Percentiles rank a stretch among this genome's conserved stretches.
phyloP scores from a whole-genome alignment of 345 rosid genomes.

The Salix arbutifolia region DNA sequence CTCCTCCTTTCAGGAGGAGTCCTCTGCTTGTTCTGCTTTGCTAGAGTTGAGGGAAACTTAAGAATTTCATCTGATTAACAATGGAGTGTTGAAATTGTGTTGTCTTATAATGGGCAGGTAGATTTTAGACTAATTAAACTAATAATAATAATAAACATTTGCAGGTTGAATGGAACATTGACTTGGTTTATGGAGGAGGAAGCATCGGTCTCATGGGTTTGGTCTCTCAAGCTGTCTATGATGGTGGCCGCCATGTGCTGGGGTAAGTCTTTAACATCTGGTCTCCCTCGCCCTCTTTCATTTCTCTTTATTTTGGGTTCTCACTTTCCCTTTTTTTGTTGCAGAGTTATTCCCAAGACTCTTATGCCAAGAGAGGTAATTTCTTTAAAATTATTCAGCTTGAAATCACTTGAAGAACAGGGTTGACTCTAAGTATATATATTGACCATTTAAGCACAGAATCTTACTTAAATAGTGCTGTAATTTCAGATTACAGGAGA shows the following conservation, averaged over 20 bases:
- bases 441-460: not conserved
- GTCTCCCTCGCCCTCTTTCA: not conserved
- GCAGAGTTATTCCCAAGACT: slow-evolving; percentile 33
- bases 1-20: too few relatives aligned
- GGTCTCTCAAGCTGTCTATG: slow-evolving; percentile 27
- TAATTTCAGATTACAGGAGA: slow-evolving; percentile 59
- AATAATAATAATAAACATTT: not conserved
- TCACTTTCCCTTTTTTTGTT: not conserved
- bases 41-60: not conserved
- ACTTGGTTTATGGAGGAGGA: slow-evolving; percentile 38
- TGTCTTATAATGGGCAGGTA: not conserved
- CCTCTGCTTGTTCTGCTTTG: not conserved
- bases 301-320: not conserved
- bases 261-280: slow-evolving; percentile 13
- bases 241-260: slow-evolving; percentile 34
- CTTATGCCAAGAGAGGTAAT: slow-evolving; percentile 34
- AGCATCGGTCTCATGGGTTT: slow-evolving; percentile 37
- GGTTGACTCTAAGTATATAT: not conserved
- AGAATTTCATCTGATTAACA: not conserved
- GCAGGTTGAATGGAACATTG: slow-evolving; percentile 34
- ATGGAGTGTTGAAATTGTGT: not conserved
- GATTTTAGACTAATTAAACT: not conserved
- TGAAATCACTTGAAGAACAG: not conserved
- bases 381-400: not conserved
- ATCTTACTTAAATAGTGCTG: not conserved